Evolutionary conservation across 257 asterid species (phyloP).

Genomic region (Jaltomata sinuosa): DNA sequence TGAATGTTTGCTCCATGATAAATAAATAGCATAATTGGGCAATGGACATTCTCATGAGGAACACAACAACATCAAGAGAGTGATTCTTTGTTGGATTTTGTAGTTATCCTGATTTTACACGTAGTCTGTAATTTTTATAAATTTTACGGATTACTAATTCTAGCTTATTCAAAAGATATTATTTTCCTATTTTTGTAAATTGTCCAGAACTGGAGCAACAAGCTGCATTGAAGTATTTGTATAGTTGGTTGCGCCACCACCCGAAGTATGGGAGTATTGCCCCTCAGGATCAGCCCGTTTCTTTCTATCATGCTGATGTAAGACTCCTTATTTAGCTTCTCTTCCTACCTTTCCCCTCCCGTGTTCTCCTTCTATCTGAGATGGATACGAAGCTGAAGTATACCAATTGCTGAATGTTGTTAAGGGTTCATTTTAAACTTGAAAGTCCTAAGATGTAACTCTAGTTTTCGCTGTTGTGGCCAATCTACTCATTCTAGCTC

Average conservation of each 20-base stretch:
- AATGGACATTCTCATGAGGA: not conserved
- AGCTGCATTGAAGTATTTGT: constrained; percentile 82
- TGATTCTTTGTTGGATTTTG: not conserved
- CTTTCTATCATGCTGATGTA: constrained; percentile 85
- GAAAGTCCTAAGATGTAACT: not conserved
- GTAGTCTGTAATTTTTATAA: not conserved
- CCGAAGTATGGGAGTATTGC: constrained; percentile 75
- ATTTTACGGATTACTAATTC: not conserved
- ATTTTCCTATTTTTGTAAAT: constrained; percentile 2
- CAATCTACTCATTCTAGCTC: not conserved
- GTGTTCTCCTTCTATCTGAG: not conserved
- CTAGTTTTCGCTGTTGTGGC: not conserved
- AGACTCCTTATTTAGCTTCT: constrained; percentile 15
- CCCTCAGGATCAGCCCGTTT: constrained; percentile 64
- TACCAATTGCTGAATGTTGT: not conserved
- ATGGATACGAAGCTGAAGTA: not conserved
- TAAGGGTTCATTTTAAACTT: not conserved
- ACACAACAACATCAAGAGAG: not conserved
- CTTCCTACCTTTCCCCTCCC: not conserved
- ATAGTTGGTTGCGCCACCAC: constrained; percentile 90
- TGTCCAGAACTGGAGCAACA: constrained; percentile 93
- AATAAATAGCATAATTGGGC: not conserved
- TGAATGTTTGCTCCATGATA: not conserved
- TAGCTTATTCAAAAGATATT: not conserved
- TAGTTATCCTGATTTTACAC: not conserved